These are phyloP conservation scores for Lasiodiplodia gonubiensis DNA, from an alignment of 2,329 filamentous ascomycete genomes.

Conservation along the genomic window DNA sequence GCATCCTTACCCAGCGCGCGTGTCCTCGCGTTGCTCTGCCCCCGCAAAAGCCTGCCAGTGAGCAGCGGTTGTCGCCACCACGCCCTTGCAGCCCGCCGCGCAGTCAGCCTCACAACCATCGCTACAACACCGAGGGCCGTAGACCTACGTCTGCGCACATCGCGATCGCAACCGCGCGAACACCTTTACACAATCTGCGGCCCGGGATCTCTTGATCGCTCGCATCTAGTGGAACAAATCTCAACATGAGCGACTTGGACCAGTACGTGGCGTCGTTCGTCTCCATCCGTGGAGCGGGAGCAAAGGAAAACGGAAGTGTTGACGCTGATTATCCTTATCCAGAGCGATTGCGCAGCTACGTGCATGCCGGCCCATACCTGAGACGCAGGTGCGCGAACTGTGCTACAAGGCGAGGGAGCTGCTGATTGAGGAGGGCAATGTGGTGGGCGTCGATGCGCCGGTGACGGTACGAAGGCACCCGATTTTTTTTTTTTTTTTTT, in stretches of 20 bases:
- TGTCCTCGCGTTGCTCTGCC: not conserved
- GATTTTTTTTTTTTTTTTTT: too few species aligned
- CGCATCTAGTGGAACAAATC: not conserved
- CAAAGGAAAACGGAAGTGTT: not conserved
- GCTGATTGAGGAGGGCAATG: conserved; percentile 95
- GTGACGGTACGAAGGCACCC: conserved; percentile 71
- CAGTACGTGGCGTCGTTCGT: conserved; percentile 61
- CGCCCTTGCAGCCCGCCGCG: not conserved
- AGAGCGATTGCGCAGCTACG: conserved; percentile 95
- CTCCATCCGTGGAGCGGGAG: not conserved
- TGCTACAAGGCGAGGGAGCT: conserved; percentile 97
- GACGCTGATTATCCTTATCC: conserved; percentile 11
- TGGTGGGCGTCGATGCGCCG: conserved; percentile 91
- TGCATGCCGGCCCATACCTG: conserved; percentile 93
- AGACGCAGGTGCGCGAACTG: conserved; percentile 91
- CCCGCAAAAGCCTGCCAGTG: not conserved
- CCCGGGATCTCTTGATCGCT: not conserved
- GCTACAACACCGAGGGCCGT: not conserved
- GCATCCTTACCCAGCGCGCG: not conserved
- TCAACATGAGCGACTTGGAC: conserved; percentile 89
- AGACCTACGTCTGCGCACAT: not conserved
- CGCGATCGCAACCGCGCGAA: not conserved
- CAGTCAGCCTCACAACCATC: conserved; percentile 1
- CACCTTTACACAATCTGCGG: not conserved
- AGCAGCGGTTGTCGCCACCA: not conserved